Evolutionary conservation across 78 protist species (phyloP).

Genomic region (Protostelium mycophagum): DNA sequence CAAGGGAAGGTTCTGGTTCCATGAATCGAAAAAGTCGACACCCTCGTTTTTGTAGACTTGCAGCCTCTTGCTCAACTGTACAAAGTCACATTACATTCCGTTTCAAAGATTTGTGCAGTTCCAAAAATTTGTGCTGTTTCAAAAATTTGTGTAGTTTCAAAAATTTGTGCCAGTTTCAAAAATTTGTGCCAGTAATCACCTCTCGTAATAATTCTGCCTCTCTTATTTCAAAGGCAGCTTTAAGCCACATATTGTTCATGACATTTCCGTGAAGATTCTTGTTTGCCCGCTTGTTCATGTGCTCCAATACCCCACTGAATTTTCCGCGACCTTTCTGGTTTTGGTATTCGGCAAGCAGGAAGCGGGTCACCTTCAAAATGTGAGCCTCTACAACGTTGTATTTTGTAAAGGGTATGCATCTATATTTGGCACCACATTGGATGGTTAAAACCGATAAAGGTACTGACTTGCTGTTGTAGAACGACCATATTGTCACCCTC

Average conservation of each 20-base stretch:
- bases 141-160: neutral
- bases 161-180: neutral
- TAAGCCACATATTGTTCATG: neutral
- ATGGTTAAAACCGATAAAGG: no score
- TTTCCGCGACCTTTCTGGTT: conserved; percentile 39
- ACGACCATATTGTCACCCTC: conserved; percentile 64
- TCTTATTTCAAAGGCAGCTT: neutral
- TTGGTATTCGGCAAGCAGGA: conserved; percentile 29
- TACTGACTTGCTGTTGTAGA: conserved; percentile 28
- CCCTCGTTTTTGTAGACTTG: neutral
- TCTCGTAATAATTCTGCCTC: neutral
- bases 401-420: no score
- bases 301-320: neutral
- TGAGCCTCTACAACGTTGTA: neutral
- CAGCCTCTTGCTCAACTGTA: neutral
- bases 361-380: conserved; percentile 14
- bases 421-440: no score
- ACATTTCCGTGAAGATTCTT: neutral
- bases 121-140: neutral
- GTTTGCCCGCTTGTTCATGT: neutral
- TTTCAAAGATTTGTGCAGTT: neutral
- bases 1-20: neutral
- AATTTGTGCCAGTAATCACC: neutral
- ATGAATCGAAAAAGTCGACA: neutral
- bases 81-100: no score